Base-by-base conservation (phyloP, 352 stramenopile species). In the Globisporangium acanthophoron region DNA sequence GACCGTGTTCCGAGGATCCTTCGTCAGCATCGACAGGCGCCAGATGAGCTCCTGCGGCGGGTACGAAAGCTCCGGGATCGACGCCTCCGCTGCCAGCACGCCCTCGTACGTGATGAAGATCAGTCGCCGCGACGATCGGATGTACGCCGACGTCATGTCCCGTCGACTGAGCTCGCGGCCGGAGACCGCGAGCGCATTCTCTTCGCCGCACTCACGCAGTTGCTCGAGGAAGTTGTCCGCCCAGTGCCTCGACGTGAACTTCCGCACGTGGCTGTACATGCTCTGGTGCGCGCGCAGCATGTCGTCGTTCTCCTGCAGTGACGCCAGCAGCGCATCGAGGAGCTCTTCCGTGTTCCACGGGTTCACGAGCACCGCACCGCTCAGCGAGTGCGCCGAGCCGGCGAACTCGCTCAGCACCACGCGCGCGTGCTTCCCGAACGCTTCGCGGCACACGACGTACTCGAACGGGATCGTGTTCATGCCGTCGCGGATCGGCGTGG, bases 401-500 rank as follows among this genome's bases (percentile, higher is more conserved):
- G 90, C 85, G 70, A 97, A 97, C 58, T 97, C 90, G 41, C 83
- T 96, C 49, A 97, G 53, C n/a, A 97, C 87, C 6, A 96, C 84
- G 7, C 90, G 87, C 6, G 88, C 85, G 29, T 79, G 79, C 39
- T 83, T 76, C 13, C 74, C 75, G 11, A 68, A 61, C 1, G 79
- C 83, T 60, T 94, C 85, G 33, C 92, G 85, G 29, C 85, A 94
- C 12, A 92, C 87, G 0, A 97, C 71, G 62, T 96, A 97, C 60
- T 95, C 88, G 66, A 96, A 93, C 29, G 85, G 85, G 35, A 97
- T 80, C 7, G 90, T 91, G 64, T 97, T 97, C 88, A 97, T 96
- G 16, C 90, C 90, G 48, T 97, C 90, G 20, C 86, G 77, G 9
- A 96, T 72, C 40, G 87, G 88, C 15, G 90, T 97, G 15, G 91